A percentile compares a stretch with the other conserved stretches of the same genome.
These are phyloP conservation scores for Coriaria nepalensis DNA, from an alignment of 306 rosid species.

Conservation along the genomic window DNA sequence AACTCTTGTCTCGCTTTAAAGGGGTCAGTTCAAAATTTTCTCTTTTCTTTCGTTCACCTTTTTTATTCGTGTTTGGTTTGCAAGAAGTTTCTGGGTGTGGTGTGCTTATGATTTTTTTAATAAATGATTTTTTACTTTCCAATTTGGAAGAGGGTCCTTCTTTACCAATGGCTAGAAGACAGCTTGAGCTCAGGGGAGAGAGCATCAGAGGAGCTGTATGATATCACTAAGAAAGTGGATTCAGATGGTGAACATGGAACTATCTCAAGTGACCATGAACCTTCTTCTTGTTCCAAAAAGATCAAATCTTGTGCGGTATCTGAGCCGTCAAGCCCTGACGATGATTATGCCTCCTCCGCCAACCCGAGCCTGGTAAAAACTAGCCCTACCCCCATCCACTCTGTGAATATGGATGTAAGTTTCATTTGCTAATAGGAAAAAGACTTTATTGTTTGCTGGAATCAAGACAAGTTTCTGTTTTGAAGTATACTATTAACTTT, in stretches of 20 bases:
- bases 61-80: neutral
- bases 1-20: conserved; percentile 49
- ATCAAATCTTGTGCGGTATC: conserved; percentile 12
- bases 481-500: too few relatives aligned
- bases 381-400: conserved; percentile 18
- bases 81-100: neutral
- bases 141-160: conserved; percentile 39
- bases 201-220: conserved; percentile 48
- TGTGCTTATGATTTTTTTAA: neutral
- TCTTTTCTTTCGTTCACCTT: neutral
- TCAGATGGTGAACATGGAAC: conserved; percentile 20
- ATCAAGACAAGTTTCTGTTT: too few relatives aligned
- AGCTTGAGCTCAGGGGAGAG: conserved; percentile 67
- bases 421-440: conserved; percentile 5
- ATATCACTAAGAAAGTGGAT: conserved; percentile 22
- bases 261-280: conserved; percentile 22
- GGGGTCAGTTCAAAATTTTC: conserved; percentile 34
- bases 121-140: neutral
- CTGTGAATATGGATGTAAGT: conserved; percentile 36
- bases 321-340: too few relatives aligned
- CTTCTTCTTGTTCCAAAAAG: conserved; percentile 31
- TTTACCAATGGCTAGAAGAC: conserved; percentile 77
- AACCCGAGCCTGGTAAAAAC: conserved; percentile 13
- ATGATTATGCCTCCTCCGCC: conserved; percentile 16
- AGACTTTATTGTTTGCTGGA: neutral